Evolutionary conservation across 1,284 basidiomycete species (phyloP).

Genomic region (Dichomitus squalens): DNA sequence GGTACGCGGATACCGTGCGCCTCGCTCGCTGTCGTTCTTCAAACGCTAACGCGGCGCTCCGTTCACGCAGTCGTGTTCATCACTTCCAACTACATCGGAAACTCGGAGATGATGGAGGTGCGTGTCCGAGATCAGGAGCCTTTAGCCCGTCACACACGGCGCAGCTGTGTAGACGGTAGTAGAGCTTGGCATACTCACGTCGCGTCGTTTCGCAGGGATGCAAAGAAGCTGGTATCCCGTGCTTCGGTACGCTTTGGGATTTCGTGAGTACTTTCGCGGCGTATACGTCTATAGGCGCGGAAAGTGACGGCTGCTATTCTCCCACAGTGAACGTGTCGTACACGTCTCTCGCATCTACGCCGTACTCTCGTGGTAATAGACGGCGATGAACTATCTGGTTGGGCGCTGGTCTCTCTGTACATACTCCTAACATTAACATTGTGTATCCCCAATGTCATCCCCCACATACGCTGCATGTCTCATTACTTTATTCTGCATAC

Average conservation of each 20-base stretch:
- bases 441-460: neutral
- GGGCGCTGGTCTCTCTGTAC: conserved; percentile 14
- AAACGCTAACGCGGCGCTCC: conserved; percentile 4
- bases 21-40: conserved; percentile 1
- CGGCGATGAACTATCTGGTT: conserved; percentile 14
- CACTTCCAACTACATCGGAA: conserved; percentile 74
- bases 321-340: conserved; percentile 14
- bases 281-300: neutral
- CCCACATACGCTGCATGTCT: neutral
- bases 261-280: conserved; percentile 48
- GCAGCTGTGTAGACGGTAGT: neutral
- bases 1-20: conserved; percentile 39
- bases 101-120: conserved; percentile 68
- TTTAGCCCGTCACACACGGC: neutral
- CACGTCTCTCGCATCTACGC: neutral
- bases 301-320: neutral
- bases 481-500: neutral
- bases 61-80: conserved; percentile 65
- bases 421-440: conserved; percentile 10
- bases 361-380: conserved; percentile 13
- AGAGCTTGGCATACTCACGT: conserved; percentile 3
- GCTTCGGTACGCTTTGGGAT: conserved; percentile 74
- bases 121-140: conserved; percentile 6
- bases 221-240: conserved; percentile 70
- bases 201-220: conserved; percentile 47